Base-by-base conservation (phyloP, 1,139 yeast species). In the Geotrichum cucujoidarum region DNA sequence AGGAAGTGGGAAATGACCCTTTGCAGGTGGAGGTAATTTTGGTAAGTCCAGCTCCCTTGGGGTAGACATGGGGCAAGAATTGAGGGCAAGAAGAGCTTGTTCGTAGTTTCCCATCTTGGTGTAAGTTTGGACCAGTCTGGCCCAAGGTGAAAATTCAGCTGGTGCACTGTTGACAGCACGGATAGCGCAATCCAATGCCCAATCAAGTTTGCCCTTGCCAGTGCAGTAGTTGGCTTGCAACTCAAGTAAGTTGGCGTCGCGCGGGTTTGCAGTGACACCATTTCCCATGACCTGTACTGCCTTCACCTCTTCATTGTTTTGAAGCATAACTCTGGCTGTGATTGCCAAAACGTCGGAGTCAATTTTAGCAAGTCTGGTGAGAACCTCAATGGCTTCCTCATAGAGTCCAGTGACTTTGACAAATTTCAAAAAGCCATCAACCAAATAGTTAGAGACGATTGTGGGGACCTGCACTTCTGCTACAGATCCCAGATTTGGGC, bases 51-150 rank as follows among this genome's bases (percentile, higher is more conserved):
- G 76, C 38, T 82, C 84, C 57, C 79, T 78, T 54, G 80, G 76
- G 1, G 83, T 76, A 61, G 84, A 83, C 95, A 92, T 86, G 8
- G 97, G 97, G 62, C 95, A 83, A 5, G 96, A 85, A 63, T 92
- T 92, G 56, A 92, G 74, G 0, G 96, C 81, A 45, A 87, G 68
- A 52, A 92, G 72, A 0, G 97, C 97, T 60, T 77, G 80, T 53
- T 80, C 81, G 58, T 77, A 84, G 63, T 88, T 88, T 48, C 78
- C 81, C 54, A 76, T 70, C 47, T 80, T 71, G 36, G 90, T 83
- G 62, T 90, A 86, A 11, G 83, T 81, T 59, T 77, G 75, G 1
- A 88, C 87, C 44, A 92, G 70, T 52, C 75, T 70, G 16, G 83
- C 78, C 98, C 97, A 92, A 4, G 94, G 74, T 53, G 76, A 75